Evolutionary conservation across 2,329 filamentous ascomycete species (phyloP).

Genomic region (Colletotrichum aenigma): DNA sequence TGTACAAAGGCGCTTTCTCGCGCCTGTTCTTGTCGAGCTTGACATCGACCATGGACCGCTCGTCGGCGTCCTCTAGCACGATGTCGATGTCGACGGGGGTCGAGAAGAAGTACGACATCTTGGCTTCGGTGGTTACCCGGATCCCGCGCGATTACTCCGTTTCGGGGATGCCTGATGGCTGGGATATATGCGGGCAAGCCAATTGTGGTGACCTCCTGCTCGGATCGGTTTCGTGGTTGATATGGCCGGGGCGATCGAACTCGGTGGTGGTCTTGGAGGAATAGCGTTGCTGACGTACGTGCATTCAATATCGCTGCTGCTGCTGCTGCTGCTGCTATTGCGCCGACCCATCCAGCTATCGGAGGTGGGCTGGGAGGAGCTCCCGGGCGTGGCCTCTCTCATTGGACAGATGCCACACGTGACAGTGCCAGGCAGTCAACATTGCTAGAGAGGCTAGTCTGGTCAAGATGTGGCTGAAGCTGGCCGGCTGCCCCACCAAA

Average conservation of each 20-base stretch:
- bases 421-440: background rate
- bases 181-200: background rate
- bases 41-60: conserved; percentile 93
- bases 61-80: conserved; percentile 93
- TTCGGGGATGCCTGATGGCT: background rate
- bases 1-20: conserved; percentile 95
- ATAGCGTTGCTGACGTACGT: conserved; percentile 16
- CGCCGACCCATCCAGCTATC: background rate
- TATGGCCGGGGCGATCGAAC: background rate
- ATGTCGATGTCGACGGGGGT: conserved; percentile 99
- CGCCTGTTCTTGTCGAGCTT: conserved; percentile 98
- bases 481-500: background rate
- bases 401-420: background rate
- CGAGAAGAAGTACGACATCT: conserved; percentile 97
- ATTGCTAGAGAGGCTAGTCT: background rate
- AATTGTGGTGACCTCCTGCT: background rate
- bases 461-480: background rate
- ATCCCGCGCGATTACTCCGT: background rate
- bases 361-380: conserved; percentile 12
- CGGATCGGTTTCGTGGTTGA: background rate
- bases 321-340: background rate
- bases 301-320: background rate
- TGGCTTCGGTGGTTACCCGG: conserved; percentile 24
- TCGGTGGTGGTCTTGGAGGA: background rate
- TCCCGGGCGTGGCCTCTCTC: background rate